Evolutionary conservation across 345 rosid species (phyloP).

Genomic region (Gossypium arboreum): DNA sequence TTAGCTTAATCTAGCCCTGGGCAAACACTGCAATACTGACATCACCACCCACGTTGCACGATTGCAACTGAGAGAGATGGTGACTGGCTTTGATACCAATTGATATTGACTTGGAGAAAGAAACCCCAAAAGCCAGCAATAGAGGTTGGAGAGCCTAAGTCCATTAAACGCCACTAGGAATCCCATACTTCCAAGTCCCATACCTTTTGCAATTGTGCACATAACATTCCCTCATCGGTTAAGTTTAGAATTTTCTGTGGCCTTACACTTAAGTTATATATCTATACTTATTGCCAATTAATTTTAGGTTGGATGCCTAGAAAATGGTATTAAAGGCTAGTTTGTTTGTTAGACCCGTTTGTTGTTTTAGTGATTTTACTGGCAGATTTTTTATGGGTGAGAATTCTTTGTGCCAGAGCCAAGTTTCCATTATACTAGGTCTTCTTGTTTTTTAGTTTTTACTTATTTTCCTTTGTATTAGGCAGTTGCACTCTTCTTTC

Average conservation of each 20-base stretch:
- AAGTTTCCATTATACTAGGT: neutral
- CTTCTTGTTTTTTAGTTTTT: neutral
- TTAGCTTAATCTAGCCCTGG: too few relatives aligned
- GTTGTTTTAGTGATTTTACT: conserved; percentile 11
- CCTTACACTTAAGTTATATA: neutral
- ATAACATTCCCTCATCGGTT: neutral
- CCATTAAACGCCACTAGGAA: too few relatives aligned
- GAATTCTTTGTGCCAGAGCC: neutral
- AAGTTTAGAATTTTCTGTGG: neutral
- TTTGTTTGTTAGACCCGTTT: neutral
- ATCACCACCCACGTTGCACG: too few relatives aligned
- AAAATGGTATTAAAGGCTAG: neutral
- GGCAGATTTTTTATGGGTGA: neutral
- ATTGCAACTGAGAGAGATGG: too few relatives aligned
- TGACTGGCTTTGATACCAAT: too few relatives aligned
- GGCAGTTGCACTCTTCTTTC: neutral
- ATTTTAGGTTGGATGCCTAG: neutral
- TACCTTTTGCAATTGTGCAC: too few relatives aligned
- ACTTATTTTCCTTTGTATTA: neutral
- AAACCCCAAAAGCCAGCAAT: too few relatives aligned
- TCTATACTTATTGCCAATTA: neutral
- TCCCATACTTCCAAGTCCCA: too few relatives aligned
- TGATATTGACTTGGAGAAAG: too few relatives aligned
- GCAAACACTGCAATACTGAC: too few relatives aligned
- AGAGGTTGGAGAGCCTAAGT: too few relatives aligned